Conservation (phyloP, 495 filamentous ascomycete genomes). For the Penicillium soppii region DNA sequence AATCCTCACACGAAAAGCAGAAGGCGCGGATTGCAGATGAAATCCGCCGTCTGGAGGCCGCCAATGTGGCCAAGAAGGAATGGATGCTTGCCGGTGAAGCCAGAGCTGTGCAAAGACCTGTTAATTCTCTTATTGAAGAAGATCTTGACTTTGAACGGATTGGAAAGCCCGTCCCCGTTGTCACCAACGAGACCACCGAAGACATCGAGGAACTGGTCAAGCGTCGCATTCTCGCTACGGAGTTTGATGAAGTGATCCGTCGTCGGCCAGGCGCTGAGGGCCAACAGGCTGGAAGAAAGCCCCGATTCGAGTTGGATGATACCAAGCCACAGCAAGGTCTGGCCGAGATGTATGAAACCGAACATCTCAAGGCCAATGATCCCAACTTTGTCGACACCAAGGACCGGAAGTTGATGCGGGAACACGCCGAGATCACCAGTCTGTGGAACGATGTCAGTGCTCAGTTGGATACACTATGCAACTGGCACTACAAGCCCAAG, state of each 20-base stretch:
- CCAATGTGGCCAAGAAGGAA: constrained; percentile 84
- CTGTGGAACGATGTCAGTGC: constrained; percentile 81
- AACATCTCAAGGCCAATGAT: constrained; percentile 76
- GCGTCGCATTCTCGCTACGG: constrained; percentile 81
- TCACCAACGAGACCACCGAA: constrained; percentile 90
- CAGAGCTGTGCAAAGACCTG: constrained; percentile 71
- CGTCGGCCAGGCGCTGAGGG: constrained; percentile 65
- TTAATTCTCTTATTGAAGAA: constrained; percentile 92
- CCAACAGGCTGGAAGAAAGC: constrained; percentile 57
- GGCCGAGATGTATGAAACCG: constrained; percentile 91
- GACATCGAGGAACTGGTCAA: constrained; percentile 94
- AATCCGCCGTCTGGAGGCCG: constrained; percentile 85
- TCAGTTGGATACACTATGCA: constrained; percentile 83
- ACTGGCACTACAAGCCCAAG: constrained; percentile 94
- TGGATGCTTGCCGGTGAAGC: constrained; percentile 94
- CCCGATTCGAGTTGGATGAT: constrained; percentile 78
- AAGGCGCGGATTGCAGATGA: constrained; percentile 83
- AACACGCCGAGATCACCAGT: constrained; percentile 79
- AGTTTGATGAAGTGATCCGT: constrained; percentile 90
- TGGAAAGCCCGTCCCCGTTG: constrained; percentile 93
- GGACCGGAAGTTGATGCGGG: constrained; percentile 76
- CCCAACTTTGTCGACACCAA: constrained; percentile 75
- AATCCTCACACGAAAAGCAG: constrained; percentile 81
- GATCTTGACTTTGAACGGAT: constrained; percentile 93
- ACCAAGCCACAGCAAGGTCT: constrained; percentile 81